Conservation (phyloP, 257 asterid genomes). For the Scutellaria barbata region DNA sequence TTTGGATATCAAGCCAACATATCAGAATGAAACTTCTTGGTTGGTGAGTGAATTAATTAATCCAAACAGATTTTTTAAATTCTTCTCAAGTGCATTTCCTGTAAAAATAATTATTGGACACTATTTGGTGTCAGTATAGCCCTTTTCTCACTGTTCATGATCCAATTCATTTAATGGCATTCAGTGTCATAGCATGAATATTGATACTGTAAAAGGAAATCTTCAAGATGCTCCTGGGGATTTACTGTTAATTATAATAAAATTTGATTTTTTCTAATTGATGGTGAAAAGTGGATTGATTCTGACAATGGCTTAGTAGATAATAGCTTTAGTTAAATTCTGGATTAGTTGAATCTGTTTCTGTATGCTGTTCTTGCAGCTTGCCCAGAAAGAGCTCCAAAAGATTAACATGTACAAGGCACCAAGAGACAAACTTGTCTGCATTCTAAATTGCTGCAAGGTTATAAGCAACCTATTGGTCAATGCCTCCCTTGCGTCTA, state of each 20-base stretch:
- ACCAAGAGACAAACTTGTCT: conserved; percentile 94
- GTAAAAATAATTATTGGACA: background rate
- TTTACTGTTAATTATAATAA: background rate
- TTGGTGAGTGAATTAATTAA: conserved; percentile 60
- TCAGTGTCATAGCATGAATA: conserved; percentile 4
- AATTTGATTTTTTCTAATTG: background rate
- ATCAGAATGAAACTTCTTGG: conserved; percentile 88
- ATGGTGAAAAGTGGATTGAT: background rate
- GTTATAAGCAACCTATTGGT: conserved; percentile 85
- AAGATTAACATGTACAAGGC: conserved; percentile 97
- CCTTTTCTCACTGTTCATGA: conserved; percentile 12
- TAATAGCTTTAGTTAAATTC: background rate
- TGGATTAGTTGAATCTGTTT: conserved; percentile 11
- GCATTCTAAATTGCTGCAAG: conserved; percentile 91
- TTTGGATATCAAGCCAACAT: conserved; percentile 77
- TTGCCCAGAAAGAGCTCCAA: conserved; percentile 96
- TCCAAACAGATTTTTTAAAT: conserved; percentile 36
- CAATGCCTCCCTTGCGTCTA: conserved; percentile 76
- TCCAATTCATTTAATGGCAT: background rate
- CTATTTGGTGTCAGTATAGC: background rate
- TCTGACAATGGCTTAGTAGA: background rate
- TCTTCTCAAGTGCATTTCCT: conserved; percentile 24
- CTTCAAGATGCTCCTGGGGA: background rate
- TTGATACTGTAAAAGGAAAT: background rate
- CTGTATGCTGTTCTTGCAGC: conserved; percentile 67